Percentiles rank a stretch among this genome's conserved stretches.
phyloP scores from a whole-genome alignment of 805 yeast species.

The Hermanozyma aechmeae region DNA sequence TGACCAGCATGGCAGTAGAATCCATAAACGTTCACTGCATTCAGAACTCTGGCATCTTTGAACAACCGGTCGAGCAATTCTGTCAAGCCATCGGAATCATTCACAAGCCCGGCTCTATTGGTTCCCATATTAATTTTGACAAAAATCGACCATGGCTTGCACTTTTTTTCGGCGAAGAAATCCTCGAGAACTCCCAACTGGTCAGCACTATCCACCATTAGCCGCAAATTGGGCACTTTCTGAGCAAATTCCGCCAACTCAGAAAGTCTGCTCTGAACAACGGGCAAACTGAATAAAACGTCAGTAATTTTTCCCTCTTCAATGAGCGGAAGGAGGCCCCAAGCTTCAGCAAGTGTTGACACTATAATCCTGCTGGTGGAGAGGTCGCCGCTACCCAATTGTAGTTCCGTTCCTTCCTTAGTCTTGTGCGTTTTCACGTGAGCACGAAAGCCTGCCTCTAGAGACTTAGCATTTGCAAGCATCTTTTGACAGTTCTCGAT shows the following conservation, averaged over 20 bases:
- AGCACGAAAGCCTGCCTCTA: slow-evolving; percentile 47
- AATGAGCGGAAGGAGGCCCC: slow-evolving; percentile 36
- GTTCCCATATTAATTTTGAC: slow-evolving; percentile 68
- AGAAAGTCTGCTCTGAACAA: slow-evolving; percentile 36
- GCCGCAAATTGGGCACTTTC: slow-evolving; percentile 34
- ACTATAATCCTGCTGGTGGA: slow-evolving; percentile 47
- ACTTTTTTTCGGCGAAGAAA: slow-evolving; percentile 23
- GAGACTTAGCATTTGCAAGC: slow-evolving; percentile 33
- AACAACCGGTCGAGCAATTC: slow-evolving; percentile 23
- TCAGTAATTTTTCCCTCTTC: slow-evolving; percentile 27
- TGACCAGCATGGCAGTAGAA: slow-evolving; percentile 78
- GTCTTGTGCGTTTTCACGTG: slow-evolving; percentile 75
- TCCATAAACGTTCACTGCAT: slow-evolving; percentile 44
- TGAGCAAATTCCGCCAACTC: slow-evolving; percentile 38
- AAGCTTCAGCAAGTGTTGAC: slow-evolving; percentile 62
- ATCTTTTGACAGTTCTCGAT: slow-evolving; percentile 37
- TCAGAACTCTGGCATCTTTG: slow-evolving; percentile 11
- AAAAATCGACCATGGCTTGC: slow-evolving; percentile 67
- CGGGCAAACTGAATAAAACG: slow-evolving; percentile 31
- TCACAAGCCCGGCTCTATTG: slow-evolving; percentile 51
- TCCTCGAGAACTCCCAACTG: slow-evolving; percentile 43
- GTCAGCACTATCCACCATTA: slow-evolving; percentile 53
- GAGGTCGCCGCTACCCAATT: slow-evolving; percentile 35
- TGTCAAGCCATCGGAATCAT: slow-evolving; percentile 24
- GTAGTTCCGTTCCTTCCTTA: slow-evolving; percentile 45